These are phyloP conservation scores for Rhizoclosmatium globosum DNA, from an alignment of 192 early-diverging fungal species.

Conservation along the genomic window DNA sequence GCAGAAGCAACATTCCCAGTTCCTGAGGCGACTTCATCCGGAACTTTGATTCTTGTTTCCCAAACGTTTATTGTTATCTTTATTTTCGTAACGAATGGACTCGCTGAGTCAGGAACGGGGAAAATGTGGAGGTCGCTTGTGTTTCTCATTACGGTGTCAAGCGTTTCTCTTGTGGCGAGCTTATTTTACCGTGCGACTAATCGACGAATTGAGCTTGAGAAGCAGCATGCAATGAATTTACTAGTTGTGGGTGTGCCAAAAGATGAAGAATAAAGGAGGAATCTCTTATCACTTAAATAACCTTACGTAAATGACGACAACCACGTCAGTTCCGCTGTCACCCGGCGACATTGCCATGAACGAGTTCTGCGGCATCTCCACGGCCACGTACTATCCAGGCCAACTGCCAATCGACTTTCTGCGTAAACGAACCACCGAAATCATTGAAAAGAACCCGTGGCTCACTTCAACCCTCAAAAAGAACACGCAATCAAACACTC, in stretches of 20 bases:
- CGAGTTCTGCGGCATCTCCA: neutral
- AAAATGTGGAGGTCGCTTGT: neutral
- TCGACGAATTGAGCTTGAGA: slow-evolving; percentile 32
- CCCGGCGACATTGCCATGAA: neutral
- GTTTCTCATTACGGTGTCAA: neutral
- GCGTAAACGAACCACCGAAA: neutral
- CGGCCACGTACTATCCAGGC: neutral
- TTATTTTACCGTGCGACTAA: slow-evolving; percentile 2
- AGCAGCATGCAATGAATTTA: neutral
- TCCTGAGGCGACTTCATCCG: slow-evolving; percentile 40
- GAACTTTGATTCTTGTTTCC: slow-evolving; percentile 23
- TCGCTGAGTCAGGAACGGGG: neutral
- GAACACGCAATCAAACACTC: neutral
- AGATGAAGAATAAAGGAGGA: no score
- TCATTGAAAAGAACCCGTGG: neutral
- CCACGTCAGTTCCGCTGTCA: neutral
- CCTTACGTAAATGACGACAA: neutral
- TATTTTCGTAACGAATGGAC: slow-evolving; percentile 37
- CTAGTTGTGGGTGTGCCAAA: no score
- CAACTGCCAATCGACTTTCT: neutral
- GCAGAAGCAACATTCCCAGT: slow-evolving; percentile 44
- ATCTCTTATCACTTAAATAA: no score
- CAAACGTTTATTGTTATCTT: slow-evolving; percentile 22
- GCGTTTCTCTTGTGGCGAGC: neutral
- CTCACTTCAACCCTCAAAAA: neutral